Evolutionary conservation across 192 early-diverging fungal genomes (phyloP).

Genomic region (Phycomyces blakesleeanus): DNA sequence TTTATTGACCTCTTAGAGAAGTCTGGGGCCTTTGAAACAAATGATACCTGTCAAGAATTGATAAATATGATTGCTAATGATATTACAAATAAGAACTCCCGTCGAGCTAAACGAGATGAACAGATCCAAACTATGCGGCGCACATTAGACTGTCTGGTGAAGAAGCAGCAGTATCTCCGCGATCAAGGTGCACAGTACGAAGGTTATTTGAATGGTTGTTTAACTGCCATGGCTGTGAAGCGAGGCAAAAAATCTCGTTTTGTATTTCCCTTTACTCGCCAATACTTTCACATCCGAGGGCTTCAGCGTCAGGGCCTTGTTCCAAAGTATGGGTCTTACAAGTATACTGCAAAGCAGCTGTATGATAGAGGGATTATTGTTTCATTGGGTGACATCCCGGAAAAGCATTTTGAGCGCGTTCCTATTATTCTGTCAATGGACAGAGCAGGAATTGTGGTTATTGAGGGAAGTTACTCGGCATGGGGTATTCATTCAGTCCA

Average conservation of each 20-base stretch:
- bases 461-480: conserved; percentile 82
- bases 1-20: conserved; percentile 81
- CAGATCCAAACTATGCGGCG: conserved; percentile 73
- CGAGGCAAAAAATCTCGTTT: conserved; percentile 61
- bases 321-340: conserved; percentile 96
- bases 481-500: conserved; percentile 59
- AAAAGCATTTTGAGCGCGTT: conserved; percentile 85
- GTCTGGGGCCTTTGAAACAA: conserved; percentile 61
- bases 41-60: conserved; percentile 88
- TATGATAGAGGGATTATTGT: conserved; percentile 91
- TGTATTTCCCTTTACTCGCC: conserved; percentile 86
- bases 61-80: conserved; percentile 90
- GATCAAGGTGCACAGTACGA: conserved; percentile 87
- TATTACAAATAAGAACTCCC: conserved; percentile 87
- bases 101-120: conserved; percentile 66
- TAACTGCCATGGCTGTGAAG: conserved; percentile 75
- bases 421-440: conserved; percentile 90
- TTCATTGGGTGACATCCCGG: conserved; percentile 74
- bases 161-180: conserved; percentile 79
- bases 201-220: conserved; percentile 89
- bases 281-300: conserved; percentile 92
- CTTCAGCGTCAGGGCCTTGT: conserved; percentile 83
- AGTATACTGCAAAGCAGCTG: conserved; percentile 93
- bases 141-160: conserved; percentile 79
- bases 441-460: conserved; percentile 84